Conservation (phyloP, 805 yeast genomes). For the Candida parachauliodes region DNA sequence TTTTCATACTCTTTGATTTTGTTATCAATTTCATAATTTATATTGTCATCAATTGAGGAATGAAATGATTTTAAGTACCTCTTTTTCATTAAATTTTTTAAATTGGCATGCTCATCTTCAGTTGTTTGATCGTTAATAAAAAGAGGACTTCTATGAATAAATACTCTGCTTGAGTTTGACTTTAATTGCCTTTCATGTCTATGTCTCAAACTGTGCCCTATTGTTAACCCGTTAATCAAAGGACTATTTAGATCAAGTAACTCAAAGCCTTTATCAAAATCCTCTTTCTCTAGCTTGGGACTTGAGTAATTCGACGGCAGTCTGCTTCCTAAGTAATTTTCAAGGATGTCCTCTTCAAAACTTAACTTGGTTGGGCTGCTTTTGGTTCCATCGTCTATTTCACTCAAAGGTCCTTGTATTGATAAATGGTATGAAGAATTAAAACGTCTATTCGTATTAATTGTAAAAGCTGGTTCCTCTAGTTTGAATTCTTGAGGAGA, state of each 20-base stretch:
- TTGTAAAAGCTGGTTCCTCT: neutral
- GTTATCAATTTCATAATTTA: slow-evolving; percentile 12
- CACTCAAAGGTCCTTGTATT: slow-evolving; percentile 16
- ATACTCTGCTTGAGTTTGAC: slow-evolving; percentile 12
- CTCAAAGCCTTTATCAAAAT: slow-evolving; percentile 13
- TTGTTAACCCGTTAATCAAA: slow-evolving; percentile 29
- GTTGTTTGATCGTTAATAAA: neutral
- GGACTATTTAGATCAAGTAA: slow-evolving; percentile 28
- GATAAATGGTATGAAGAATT: slow-evolving; percentile 27
- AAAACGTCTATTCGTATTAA: slow-evolving; percentile 10
- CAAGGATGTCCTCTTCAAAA: slow-evolving; percentile 32
- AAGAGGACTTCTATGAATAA: slow-evolving; percentile 15
- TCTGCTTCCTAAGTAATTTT: slow-evolving; percentile 26
- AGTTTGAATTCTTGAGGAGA: neutral
- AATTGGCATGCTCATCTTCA: neutral
- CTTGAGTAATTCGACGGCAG: slow-evolving; percentile 13
- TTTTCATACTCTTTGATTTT: slow-evolving; percentile 15
- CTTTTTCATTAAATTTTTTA: slow-evolving; percentile 7
- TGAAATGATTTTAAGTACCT: slow-evolving; percentile 17
- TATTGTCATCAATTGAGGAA: slow-evolving; percentile 19
- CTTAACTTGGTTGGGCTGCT: slow-evolving; percentile 12
- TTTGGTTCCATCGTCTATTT: neutral
- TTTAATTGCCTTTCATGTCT: slow-evolving; percentile 8
- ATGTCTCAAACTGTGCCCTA: slow-evolving; percentile 25
- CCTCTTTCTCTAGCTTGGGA: neutral